Evolutionary conservation across 2,329 filamentous ascomycete species (phyloP).

Genomic region (Apiospora rasikravindrae): DNA sequence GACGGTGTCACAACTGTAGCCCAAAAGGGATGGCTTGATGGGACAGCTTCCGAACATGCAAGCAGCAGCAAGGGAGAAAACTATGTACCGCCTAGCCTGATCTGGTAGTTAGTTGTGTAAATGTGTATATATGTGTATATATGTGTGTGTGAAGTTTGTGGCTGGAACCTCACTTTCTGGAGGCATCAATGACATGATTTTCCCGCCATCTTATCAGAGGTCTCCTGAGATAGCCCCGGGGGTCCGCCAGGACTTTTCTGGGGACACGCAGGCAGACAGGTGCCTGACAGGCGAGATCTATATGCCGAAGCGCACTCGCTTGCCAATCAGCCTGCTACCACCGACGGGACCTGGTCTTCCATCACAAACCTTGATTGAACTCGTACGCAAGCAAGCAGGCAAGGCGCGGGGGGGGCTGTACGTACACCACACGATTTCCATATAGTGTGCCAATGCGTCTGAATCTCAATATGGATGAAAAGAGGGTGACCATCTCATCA

Average conservation of each 20-base stretch:
- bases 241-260: too few relatives aligned
- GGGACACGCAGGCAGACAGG: too few relatives aligned
- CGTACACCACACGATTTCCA: background rate
- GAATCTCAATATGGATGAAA: conserved; percentile 15
- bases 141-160: background rate
- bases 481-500: background rate
- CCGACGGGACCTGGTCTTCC: background rate
- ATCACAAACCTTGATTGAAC: background rate
- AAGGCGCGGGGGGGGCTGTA: background rate
- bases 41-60: conserved; percentile 13
- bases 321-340: conserved; percentile 7
- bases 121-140: background rate
- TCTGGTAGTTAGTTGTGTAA: background rate
- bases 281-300: background rate
- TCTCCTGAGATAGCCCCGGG: background rate
- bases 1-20: background rate
- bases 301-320: conserved; percentile 10
- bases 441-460: background rate
- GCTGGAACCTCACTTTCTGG: background rate
- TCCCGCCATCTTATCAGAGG: background rate
- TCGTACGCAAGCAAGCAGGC: background rate
- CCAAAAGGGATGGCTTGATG: conserved; percentile 8
- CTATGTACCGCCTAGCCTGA: background rate
- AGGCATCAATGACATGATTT: background rate
- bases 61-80: background rate